Evolutionary conservation across 2,329 filamentous ascomycete species (phyloP), one percentile per base, ranked within the genome.

Genomic region (Cryphonectria carpinicola): DNA sequence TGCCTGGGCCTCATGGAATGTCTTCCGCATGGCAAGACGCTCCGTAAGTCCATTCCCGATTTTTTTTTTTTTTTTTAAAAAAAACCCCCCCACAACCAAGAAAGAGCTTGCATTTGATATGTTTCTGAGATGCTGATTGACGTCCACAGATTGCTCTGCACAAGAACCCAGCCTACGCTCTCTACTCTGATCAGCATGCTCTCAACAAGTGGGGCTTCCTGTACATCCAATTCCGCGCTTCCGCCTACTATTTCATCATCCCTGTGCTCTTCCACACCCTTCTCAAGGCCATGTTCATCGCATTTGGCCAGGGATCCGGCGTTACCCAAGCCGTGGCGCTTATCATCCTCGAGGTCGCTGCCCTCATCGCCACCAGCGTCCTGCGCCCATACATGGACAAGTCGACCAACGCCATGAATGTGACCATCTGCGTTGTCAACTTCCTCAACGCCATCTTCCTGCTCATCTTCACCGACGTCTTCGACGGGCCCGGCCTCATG

Each of bases 351-450:
- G 93, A 97, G 80, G 89, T 89, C 4, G 87, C 82, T 65, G 89
- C 91, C 74, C 86, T 97, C 71, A 90, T 96, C 76, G 87, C 83
- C 58, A 89, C 93, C 68, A 91, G 89, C 76, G 89, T 95, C 65
- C 83, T 96, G 76, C 89, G 92, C 68, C 93, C 93, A n/a, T 97
- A 92, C 89, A 97, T 97, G 93, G 93, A 97, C 86, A 96, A 95
- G 88, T 94, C 93, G 84, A 96, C 93, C 72, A 97, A 97, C 80
- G 89, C 90, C 70, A 95, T 95, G 86, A 96, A 96, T 84, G 95
- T 97, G 77, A 87, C 93, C 71, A 97, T 96, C 76, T 90, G 88
- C 70, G 90, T 89, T 46, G 85, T 95, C 80, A 96, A 95, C 84
- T 95, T 96, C 81, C 81, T 96, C 78, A 95, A 93, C 81, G 85